A percentile compares a stretch with the other conserved stretches of the same genome.
Conservation (phyloP, 352 stramenopile genomes). For the Globisporangium echinulatum region DNA sequence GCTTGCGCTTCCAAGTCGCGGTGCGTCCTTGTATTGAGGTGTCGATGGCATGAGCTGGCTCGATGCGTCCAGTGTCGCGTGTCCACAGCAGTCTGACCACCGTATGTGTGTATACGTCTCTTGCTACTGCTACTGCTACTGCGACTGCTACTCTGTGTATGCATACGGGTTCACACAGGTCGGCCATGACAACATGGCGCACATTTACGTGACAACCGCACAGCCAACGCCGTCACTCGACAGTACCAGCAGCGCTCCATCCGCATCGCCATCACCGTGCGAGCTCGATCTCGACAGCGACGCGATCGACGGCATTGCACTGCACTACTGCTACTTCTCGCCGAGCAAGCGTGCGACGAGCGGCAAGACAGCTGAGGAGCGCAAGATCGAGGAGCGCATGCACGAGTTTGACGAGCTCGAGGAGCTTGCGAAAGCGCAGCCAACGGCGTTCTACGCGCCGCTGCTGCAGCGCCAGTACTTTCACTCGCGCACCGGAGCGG, state of each 20-base stretch:
- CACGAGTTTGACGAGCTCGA: constrained; percentile 73
- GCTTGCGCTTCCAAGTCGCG: constrained; percentile 71
- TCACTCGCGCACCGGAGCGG: constrained; percentile 76
- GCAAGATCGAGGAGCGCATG: constrained; percentile 48
- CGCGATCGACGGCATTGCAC: constrained; percentile 47
- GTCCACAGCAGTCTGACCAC: too few species aligned
- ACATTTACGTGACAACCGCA: constrained; percentile 76
- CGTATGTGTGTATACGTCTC: too few species aligned
- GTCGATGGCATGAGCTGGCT: background rate
- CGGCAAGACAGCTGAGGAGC: constrained; percentile 20
- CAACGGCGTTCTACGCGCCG: constrained; percentile 63
- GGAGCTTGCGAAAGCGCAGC: constrained; percentile 43
- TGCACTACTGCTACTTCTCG: constrained; percentile 64
- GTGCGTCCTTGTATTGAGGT: constrained; percentile 17
- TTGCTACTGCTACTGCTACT: too few species aligned
- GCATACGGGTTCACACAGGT: constrained; percentile 20
- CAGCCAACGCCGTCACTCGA: constrained; percentile 7
- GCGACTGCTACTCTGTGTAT: too few species aligned
- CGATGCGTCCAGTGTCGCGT: too few species aligned
- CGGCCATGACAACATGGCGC: constrained; percentile 70
- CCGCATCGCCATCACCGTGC: constrained; percentile 14
- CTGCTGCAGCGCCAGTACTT: constrained; percentile 85
- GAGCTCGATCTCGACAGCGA: constrained; percentile 54
- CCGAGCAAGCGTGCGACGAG: constrained; percentile 28
- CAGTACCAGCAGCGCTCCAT: too few species aligned